Evolutionary conservation across 768 basidiomycete species (phyloP), one percentile per base, ranked within the genome.

Genomic region (Hemileccinum rubropunctum): DNA sequence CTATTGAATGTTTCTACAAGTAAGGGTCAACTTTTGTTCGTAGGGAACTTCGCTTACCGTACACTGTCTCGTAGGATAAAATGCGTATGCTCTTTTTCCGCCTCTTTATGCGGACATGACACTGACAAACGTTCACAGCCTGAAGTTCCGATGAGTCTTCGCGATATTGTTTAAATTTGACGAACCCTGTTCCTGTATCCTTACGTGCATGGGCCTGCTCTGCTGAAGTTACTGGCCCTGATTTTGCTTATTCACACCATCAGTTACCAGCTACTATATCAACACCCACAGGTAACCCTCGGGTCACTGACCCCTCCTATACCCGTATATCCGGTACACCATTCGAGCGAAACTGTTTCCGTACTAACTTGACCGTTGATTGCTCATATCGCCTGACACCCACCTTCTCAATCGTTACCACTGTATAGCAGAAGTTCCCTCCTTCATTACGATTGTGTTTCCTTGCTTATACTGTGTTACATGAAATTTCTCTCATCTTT

Each of bases 1-100:
- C 90, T 59, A 98, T 98, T 77, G 95, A 98, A 76, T 95, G 94
- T 79, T 95, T 93, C 74, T 98, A 95, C 79, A 92, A 92, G 91
- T 91, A 58, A 57, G 81, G 52, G 69, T 66, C 27, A 33, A 32
- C 33, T 1, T 27, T 35, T 33, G 23, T 40, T 52, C 15, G 15
- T 9, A 33, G 6, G 17, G 21, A 27, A 35, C 18, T 8, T 46
- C 15, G 30, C 61, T 67, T n/a, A 67, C 53, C 17, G 17, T n/a
- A n/a, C 39, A 18, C 33, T 45, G 34, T 12, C 20, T 40, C 26
- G 9, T 17, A 88, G 85, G 75, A 88, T 88, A 76, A 93, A 93
- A 92, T 93, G 90, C 73, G 90, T 92, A 70, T 63, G 90, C 74
- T 47, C 41, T 40, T 28, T 23, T 30, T 37, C 34, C 23, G 36